These are phyloP conservation scores for Myriosclerotinia duriaeana DNA, from an alignment of 2,329 filamentous ascomycete genomes.

Conservation along the genomic window DNA sequence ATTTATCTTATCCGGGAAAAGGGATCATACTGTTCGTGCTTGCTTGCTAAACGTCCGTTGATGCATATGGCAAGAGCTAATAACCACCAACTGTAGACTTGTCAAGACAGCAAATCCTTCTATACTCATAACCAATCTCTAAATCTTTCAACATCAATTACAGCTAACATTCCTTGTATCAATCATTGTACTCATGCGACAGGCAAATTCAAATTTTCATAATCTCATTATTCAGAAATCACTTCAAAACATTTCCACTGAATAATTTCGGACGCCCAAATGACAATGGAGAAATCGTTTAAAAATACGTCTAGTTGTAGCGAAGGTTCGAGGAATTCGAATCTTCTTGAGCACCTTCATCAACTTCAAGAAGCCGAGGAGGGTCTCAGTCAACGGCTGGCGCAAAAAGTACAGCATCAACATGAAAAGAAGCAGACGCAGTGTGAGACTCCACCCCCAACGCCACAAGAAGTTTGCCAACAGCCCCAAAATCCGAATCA, in stretches of 20 bases:
- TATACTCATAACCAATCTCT: not conserved
- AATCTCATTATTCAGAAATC: not conserved
- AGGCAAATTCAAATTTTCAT: not conserved
- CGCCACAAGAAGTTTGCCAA: not conserved
- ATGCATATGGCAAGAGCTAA: too few species aligned
- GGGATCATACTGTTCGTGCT: too few species aligned
- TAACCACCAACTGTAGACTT: not conserved
- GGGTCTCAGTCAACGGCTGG: not conserved
- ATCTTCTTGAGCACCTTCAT: not conserved
- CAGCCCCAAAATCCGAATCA: not conserved
- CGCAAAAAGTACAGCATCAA: not conserved
- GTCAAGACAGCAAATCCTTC: too few species aligned
- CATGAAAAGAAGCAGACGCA: not conserved
- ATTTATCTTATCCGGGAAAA: too few species aligned
- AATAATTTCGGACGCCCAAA: not conserved
- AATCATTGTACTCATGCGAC: not conserved
- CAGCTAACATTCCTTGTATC: not conserved
- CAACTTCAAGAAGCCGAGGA: not conserved
- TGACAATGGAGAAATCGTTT: not conserved
- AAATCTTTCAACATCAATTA: not conserved
- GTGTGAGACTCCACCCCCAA: not conserved
- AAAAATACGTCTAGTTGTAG: not conserved
- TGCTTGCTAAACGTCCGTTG: too few species aligned
- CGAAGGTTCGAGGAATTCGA: not conserved
- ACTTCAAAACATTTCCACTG: not conserved